Evolutionary conservation across 2,329 filamentous ascomycete species (phyloP), one percentile per base, ranked within the genome.

Genomic region (Penicillium thymicola): DNA sequence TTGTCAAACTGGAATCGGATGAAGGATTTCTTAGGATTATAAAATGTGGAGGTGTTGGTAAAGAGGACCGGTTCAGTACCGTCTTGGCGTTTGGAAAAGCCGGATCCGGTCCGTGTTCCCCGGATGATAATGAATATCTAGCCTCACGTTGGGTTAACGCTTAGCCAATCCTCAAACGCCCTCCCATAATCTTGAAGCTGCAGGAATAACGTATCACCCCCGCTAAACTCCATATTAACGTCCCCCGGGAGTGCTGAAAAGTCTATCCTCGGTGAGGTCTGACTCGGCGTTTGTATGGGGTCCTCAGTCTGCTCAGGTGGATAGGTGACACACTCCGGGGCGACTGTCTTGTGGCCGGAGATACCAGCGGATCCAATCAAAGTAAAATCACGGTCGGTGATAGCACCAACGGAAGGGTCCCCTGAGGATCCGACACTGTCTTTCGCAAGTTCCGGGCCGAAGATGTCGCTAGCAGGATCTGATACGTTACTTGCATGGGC

Each of bases 291-390:
- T 51, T 58, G 41, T 16, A 37, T 44, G 3, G 43, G 42, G 40
- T 61, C 58, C 30, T 62, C 62, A 7, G 45, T 49, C 32, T 66
- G 59, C 64, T 73, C 67, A 0, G 74, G 73, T 1, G 74, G 71
- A 46, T 74, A 75, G 0, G 67, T 70, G 0, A 71, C 69, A 16
- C 66, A 67, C 18, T 76, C 67, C 23, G 68, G 63, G 0, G 70
- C 67, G n/a, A 74, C 73, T 1, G 72, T 66, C 45, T 72, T 73
- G 61, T 76, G 74, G 0, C 70, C 72, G 3, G 71, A 72, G 6
- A 76, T 74, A 2, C 74, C 73, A 10, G 70, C 70, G 0, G 73
- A 75, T 8, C 74, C 74, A 30, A 76, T 70, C 3, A 76, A 64
- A 21, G 71, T 64, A 28, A 73, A 74, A 32, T 73, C 73, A 1